Evolutionary conservation across 2,329 filamentous ascomycete genomes (phyloP), one percentile per base, ranked within the genome.

Genomic region (Sarocladiaceae sp.): DNA sequence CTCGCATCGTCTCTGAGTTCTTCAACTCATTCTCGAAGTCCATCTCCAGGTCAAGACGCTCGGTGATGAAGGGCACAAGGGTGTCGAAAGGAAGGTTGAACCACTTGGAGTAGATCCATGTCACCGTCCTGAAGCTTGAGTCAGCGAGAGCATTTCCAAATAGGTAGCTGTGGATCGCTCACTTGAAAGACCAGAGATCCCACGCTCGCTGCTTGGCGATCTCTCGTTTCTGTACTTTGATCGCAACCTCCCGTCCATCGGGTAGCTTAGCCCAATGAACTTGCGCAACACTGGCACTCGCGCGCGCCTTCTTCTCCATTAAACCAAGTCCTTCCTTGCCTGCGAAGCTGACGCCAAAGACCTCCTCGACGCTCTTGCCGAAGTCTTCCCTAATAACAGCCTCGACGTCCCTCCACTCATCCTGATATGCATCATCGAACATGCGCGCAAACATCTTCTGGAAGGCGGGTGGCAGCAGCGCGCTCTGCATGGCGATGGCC

Each of bases 351-450:
- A 96, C 82, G 0, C 88, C 90, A 64, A 97, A 97, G 0, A 96
- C 88, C 53, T 96, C 89, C 66, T 96, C 88, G 0, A 84, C 82
- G 19, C 81, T 82, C 61, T 80, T 83, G n/a, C 78, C 86, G 70
- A 96, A 97, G 55, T 97, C 93, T 61, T 94, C 82, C 18, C 79
- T 72, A 32, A 98, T 85, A 11, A 97, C 90, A 58, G 74, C 78
- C 67, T 95, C 84, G 2, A 95, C 83, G 42, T 91, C 87, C 52
- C 72, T 75, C 90, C 90, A 97, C 33, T 76, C 74, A 60, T 95
- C 93, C 71, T 96, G 90, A 29, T 91, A 90, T 50, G 93, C 93
- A 68, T 97, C 91, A 60, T 97, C 93, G 61, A 97, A 98, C 88
- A 98, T 96, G 57, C 85, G 78, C 18, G 84, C 74, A 60, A 98